Evolutionary conservation across 345 rosid species (phyloP), one percentile per base, ranked within the genome.

Genomic region (Erodium maritimum): DNA sequence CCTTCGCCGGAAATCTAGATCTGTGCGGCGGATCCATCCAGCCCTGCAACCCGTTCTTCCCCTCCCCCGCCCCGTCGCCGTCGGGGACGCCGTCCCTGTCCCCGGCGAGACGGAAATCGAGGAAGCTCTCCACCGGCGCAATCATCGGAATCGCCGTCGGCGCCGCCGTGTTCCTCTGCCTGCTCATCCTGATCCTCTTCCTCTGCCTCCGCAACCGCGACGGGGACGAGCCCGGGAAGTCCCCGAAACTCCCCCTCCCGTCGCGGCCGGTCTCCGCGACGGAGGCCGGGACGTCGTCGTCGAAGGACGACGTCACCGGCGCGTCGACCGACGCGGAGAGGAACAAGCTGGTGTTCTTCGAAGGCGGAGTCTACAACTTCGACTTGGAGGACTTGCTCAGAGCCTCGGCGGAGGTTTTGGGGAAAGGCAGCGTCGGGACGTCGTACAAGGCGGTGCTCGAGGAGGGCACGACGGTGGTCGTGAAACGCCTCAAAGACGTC

Each of bases 381-480:
- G 95, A 93, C 79, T 78, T 93, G 72, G 99, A 93, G 73, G 99
- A 93, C 81, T 73, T 93, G 6, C 72, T 93, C 77, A 83, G 97
- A 68, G 99, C 99, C 55, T 93, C 96, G 11, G 97, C 96, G 17
- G 99, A 93, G 70, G 95, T 93, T 17, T 71, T 93, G 61, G 99
- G 96, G 19, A 93, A 93, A 54, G 99, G 99, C 37, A 85, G 96
- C 12, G 86, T 89, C 52, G 97, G 99, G 17, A 85, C 80, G 46
- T 79, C 99, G 24, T 93, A 93, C 50, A 93, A 82, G 74, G 99
- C 97, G 5, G 71, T 77, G 42, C 58, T 85, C 24, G 91, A 85
- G 75, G 91, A 85, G 61, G 82, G 80, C 17, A 79, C 85, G 54
- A 83, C 87, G 0, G 95, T 89, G 3, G 90, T 89, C 23, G 97